Evolutionary conservation across 768 basidiomycete genomes (phyloP).

Genomic region (Boletus subcaerulescens): DNA sequence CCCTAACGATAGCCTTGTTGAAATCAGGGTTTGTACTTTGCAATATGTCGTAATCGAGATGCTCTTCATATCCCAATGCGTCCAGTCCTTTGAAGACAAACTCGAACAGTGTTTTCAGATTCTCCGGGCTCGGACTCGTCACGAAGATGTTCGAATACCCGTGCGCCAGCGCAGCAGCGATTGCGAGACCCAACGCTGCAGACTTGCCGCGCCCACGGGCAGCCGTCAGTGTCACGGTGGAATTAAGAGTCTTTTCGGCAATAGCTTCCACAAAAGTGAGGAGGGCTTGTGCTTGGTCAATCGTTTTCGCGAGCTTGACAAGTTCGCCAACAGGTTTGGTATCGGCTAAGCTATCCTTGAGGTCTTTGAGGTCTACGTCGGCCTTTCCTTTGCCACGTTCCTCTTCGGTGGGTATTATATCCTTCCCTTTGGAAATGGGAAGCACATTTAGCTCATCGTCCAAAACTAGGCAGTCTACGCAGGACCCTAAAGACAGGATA

Average conservation of each 20-base stretch:
- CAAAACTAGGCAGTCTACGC: constrained; percentile 87
- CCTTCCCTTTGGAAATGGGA: constrained; percentile 92
- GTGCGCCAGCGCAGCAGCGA: constrained; percentile 88
- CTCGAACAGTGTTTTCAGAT: constrained; percentile 96
- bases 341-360: constrained; percentile 75
- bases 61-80: constrained; percentile 92
- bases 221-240: constrained; percentile 93
- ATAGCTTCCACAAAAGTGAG: constrained; percentile 95
- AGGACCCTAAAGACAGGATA: constrained; percentile 93
- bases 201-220: constrained; percentile 95
- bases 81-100: constrained; percentile 98
- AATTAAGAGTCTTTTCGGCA: constrained; percentile 87
- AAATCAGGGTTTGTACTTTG: constrained; percentile 95
- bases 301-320: constrained; percentile 84
- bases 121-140: constrained; percentile 96
- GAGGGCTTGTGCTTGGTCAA: constrained; percentile 93
- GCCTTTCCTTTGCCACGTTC: constrained; percentile 46
- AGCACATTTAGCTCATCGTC: constrained; percentile 98
- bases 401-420: constrained; percentile 68
- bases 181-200: constrained; percentile 91
- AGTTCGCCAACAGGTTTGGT: constrained; percentile 87
- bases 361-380: constrained; percentile 68
- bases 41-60: constrained; percentile 94
- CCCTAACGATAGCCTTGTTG: constrained; percentile 91
- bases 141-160: constrained; percentile 98